These are phyloP conservation scores for Rosa chinensis DNA, from an alignment of 306 rosid species.

Conservation along the genomic window DNA sequence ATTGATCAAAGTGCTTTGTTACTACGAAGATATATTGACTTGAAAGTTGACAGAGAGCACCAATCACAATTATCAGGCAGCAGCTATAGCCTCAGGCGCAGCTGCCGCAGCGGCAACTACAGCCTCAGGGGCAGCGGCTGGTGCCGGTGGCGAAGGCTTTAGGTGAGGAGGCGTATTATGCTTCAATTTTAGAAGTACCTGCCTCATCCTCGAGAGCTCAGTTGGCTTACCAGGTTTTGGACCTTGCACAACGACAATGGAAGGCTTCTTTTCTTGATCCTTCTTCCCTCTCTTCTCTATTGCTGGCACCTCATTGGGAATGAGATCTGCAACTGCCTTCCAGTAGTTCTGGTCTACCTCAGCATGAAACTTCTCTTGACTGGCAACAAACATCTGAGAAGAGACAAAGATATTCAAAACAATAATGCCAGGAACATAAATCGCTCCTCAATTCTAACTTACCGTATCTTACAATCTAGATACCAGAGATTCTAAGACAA, in stretches of 20 bases:
- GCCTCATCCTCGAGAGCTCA: slow-evolving; percentile 51
- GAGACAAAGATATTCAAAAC: background rate
- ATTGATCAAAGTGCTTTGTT: slow-evolving; percentile 4
- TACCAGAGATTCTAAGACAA: background rate
- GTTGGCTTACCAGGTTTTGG: slow-evolving; percentile 54
- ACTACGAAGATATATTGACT: background rate
- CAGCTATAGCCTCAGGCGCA: slow-evolving; percentile 22
- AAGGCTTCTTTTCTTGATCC: slow-evolving; percentile 38
- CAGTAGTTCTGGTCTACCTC: slow-evolving; percentile 42
- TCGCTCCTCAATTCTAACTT: background rate
- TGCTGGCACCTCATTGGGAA: slow-evolving; percentile 43
- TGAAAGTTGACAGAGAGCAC: background rate
- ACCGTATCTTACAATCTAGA: background rate
- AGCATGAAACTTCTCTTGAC: slow-evolving; percentile 48
- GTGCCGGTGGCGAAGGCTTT: slow-evolving; percentile 28
- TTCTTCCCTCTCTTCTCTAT: slow-evolving; percentile 46
- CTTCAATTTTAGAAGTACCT: slow-evolving; percentile 41
- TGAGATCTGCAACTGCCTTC: slow-evolving; percentile 48
- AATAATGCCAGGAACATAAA: background rate
- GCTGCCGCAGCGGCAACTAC: slow-evolving; percentile 2
- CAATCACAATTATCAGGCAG: slow-evolving; percentile 22
- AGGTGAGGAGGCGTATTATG: slow-evolving; percentile 43
- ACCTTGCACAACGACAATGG: slow-evolving; percentile 33
- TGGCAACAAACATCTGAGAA: slow-evolving; percentile 35
- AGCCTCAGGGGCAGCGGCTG: slow-evolving; percentile 8